Conservation (phyloP, 768 basidiomycete species). For the Bullera alba region DNA sequence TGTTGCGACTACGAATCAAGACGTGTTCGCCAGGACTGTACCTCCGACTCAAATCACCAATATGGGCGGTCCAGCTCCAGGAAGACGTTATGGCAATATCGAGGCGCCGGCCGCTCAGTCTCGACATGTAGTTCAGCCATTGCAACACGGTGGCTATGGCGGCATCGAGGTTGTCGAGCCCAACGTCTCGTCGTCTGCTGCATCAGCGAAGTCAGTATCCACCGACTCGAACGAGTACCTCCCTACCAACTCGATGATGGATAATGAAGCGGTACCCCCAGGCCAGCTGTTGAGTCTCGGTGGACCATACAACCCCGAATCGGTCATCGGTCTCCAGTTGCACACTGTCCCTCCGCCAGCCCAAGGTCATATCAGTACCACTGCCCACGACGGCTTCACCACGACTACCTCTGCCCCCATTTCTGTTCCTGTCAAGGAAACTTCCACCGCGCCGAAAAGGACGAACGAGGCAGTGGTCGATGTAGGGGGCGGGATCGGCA, state of each 20-base stretch:
- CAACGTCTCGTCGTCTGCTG: no score
- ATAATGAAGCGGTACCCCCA: no score
- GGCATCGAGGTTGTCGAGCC: no score
- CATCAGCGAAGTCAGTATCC: no score
- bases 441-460: no score
- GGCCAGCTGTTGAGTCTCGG: background rate
- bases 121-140: background rate
- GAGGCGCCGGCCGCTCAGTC: background rate
- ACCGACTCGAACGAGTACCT: no score
- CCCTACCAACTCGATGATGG: no score
- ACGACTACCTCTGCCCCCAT: no score
- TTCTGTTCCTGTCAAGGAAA: no score
- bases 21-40: background rate
- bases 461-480: background rate
- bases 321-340: background rate
- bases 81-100: background rate
- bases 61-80: background rate
- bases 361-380: background rate
- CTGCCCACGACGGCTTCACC: background rate
- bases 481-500: background rate
- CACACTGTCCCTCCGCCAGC: background rate
- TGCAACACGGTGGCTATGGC: no score
- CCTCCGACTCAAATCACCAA: background rate
- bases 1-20: background rate
- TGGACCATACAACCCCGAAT: background rate